Base-by-base conservation (phyloP, 345 rosid species). In the Nephelium lappaceum region DNA sequence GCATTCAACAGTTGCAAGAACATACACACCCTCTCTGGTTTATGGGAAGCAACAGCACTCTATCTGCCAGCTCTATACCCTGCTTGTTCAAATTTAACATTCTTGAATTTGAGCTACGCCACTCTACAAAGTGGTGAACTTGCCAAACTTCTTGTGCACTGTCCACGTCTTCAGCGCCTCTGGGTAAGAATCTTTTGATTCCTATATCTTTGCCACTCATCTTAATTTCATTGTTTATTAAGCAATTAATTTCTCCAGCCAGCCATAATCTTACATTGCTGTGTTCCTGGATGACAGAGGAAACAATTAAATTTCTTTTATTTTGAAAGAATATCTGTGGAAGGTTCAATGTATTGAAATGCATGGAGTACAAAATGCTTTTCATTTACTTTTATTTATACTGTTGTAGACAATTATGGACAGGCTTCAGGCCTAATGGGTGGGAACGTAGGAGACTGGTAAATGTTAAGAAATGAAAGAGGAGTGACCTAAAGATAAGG, bases 81-180 rank as follows among this genome's bases (percentile, higher is more conserved):
- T 9, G 86, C 83, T 18, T 88, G 92, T 70, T 15, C 73, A 58
- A 79, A 84, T 74, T 83, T 91, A 76, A 89, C 92, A 31, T 91
- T 85, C 86, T 78, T 91, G 81, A 89, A 91, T 75, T 79, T 91
- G 78, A 88, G 91, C 68, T 88, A 91, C 67, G 83, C 92, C 45
- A 67, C 87, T 79, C 77, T 91, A 85, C 86, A 83, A 63, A 75
- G 93, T 63, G 73, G 68, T 27, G 91, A 91, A 72, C 83, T 91
- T 73, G 84, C 89, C 36, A 82, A 78, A 73, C 90, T 89, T 77
- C 85, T 91, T 61, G 66, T 78, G 78, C 89, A 91, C 73, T 89
- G 95, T 72, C 91, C 93, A 8, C 12, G 11, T 72, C 91, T 91
- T 67, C 81, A 70, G 69, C 91, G 90, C 73, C 91, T 91, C 21